Conservation (phyloP, 306 rosid species). For the Alnus rubra region DNA sequence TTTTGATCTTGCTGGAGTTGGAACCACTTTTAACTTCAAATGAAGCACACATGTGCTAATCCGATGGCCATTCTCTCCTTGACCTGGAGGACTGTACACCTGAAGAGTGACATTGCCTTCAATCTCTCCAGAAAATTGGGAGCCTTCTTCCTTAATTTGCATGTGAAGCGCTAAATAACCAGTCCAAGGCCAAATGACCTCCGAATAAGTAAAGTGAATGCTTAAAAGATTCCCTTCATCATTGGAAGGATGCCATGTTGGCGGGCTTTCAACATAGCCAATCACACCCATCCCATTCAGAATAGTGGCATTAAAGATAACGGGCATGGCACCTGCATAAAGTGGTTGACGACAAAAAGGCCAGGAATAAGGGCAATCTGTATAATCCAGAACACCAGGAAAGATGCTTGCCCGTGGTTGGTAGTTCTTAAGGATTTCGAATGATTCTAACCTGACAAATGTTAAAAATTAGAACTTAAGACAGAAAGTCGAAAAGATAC, state of each 20-base stretch:
- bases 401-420: constrained; percentile 91
- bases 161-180: constrained; percentile 91
- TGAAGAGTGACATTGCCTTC: constrained; percentile 87
- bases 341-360: constrained; percentile 99
- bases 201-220: constrained; percentile 85
- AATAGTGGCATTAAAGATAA: constrained; percentile 92
- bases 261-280: constrained; percentile 72
- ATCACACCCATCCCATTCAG: constrained; percentile 96
- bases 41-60: constrained; percentile 83
- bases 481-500: not conserved
- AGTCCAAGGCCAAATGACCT: constrained; percentile 97
- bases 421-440: constrained; percentile 83
- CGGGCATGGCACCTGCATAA: constrained; percentile 97
- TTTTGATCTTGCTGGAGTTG: constrained; percentile 80
- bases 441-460: constrained; percentile 85
- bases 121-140: constrained; percentile 77
- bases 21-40: constrained; percentile 81
- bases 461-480: constrained; percentile 26
- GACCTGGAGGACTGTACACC: constrained; percentile 82
- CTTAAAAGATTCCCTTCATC: constrained; percentile 92
- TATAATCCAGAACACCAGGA: constrained; percentile 81
- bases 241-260: constrained; percentile 86
- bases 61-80: constrained; percentile 57
- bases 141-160: constrained; percentile 97
- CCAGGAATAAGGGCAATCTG: constrained; percentile 95